Conservation (phyloP, 2,329 filamentous ascomycete genomes). For the Curvularia verruculosa region DNA sequence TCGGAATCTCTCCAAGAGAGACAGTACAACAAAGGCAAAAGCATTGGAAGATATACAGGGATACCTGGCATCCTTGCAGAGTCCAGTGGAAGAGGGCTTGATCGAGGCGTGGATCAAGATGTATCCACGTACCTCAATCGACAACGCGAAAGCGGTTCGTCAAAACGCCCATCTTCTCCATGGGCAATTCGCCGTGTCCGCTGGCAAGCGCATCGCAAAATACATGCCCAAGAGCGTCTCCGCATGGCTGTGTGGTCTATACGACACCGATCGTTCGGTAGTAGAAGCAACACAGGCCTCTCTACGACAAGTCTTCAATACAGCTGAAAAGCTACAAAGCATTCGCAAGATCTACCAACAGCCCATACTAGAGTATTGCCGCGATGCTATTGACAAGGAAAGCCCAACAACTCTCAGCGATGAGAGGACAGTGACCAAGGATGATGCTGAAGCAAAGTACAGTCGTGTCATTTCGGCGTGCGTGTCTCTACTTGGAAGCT, state of each 20-base stretch:
- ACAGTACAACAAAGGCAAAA: constrained; percentile 88
- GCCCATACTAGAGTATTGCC: constrained; percentile 81
- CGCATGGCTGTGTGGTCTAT: constrained; percentile 88
- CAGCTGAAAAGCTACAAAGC: constrained; percentile 75
- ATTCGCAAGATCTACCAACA: constrained; percentile 84
- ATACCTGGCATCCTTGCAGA: constrained; percentile 64
- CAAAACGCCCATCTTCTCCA: constrained; percentile 83
- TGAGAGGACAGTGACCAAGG: constrained; percentile 78
- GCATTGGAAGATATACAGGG: constrained; percentile 83
- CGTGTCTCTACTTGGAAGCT: constrained; percentile 60
- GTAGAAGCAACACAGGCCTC: constrained; percentile 79
- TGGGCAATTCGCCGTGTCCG: constrained; percentile 62
- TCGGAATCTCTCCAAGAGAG: constrained; percentile 91
- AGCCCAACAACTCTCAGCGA: constrained; percentile 84
- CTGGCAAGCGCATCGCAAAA: constrained; percentile 82
- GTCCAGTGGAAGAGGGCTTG: constrained; percentile 78
- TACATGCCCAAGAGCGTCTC: constrained; percentile 78
- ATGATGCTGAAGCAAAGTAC: constrained; percentile 88
- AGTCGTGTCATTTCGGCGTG: constrained; percentile 73
- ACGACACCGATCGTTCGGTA: constrained; percentile 81
- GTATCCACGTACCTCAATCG: constrained; percentile 89
- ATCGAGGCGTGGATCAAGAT: constrained; percentile 87
- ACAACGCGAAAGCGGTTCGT: constrained; percentile 84
- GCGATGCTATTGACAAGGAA: constrained; percentile 77
- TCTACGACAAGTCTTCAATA: constrained; percentile 75